Percentiles rank a stretch among this genome's conserved stretches.
Conservation (phyloP, 2,329 filamentous ascomycete species). For the Monosporascus ibericus region DNA sequence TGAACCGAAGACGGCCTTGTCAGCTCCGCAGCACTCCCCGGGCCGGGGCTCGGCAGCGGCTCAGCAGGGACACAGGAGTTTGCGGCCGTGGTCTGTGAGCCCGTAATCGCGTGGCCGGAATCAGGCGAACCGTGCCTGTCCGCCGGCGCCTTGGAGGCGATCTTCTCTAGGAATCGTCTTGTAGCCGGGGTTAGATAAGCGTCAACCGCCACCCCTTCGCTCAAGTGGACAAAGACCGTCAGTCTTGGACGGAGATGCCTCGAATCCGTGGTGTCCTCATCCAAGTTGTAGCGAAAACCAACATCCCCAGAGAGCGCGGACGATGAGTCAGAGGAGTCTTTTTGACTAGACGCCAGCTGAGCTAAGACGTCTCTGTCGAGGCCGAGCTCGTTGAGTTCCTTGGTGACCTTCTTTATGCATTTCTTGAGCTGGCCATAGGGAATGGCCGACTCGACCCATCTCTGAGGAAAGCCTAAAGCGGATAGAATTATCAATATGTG, state of each 20-base stretch:
- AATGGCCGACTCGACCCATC: slow-evolving; percentile 69
- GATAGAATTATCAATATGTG: neutral
- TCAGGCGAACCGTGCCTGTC: neutral
- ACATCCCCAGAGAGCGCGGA: slow-evolving; percentile 20
- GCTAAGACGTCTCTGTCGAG: slow-evolving; percentile 66
- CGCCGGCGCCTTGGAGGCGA: slow-evolving; percentile 37
- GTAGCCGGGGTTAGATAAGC: slow-evolving; percentile 62
- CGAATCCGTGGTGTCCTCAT: slow-evolving; percentile 38
- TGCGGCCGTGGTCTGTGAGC: neutral
- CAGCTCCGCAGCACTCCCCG: neutral
- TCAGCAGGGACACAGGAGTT: neutral
- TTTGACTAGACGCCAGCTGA: slow-evolving; percentile 51
- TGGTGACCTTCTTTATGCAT: slow-evolving; percentile 73
- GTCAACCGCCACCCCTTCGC: slow-evolving; percentile 61
- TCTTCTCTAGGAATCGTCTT: slow-evolving; percentile 54
- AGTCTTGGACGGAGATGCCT: slow-evolving; percentile 59
- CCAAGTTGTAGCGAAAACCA: slow-evolving; percentile 48
- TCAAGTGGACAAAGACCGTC: slow-evolving; percentile 61
- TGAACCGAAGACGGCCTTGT: slow-evolving; percentile 12
- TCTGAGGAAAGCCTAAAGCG: slow-evolving; percentile 58
- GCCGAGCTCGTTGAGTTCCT: slow-evolving; percentile 64
- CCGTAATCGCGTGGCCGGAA: neutral
- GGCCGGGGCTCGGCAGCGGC: too few species aligned
- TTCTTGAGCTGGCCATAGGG: slow-evolving; percentile 84
- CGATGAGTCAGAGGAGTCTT: slow-evolving; percentile 36